Conservation (phyloP, 1,139 yeast species). For the Protomyces inundatus region DNA sequence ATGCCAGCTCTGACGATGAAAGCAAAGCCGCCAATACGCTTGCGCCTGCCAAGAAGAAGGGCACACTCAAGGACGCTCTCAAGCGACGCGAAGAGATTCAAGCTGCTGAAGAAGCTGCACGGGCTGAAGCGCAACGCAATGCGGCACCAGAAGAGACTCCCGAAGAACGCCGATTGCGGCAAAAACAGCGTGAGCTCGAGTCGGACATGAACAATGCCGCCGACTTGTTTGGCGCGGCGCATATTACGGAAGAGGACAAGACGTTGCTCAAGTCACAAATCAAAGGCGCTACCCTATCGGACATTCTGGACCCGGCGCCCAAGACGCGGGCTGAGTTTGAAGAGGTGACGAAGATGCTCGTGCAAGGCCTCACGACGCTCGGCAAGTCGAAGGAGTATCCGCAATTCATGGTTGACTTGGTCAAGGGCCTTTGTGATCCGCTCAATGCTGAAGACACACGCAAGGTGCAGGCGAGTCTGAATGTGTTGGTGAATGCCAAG, state of each 20-base stretch:
- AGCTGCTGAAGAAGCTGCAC: constrained; percentile 41
- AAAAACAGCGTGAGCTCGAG: constrained; percentile 70
- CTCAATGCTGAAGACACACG: constrained; percentile 74
- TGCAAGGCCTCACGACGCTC: constrained; percentile 60
- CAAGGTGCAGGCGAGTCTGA: constrained; percentile 79
- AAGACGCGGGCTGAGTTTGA: constrained; percentile 77
- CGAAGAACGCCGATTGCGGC: constrained; percentile 50
- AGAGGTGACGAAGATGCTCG: constrained; percentile 71
- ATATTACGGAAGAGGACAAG: constrained; percentile 14
- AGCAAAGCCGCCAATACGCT: constrained; percentile 42
- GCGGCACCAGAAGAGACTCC: constrained; percentile 50
- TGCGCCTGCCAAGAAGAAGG: constrained; percentile 40
- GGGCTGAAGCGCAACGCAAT: constrained; percentile 53
- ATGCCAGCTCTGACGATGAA: constrained; percentile 57
- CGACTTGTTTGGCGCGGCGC: constrained; percentile 61
- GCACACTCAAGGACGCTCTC: constrained; percentile 40
- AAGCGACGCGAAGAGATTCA: constrained; percentile 43
- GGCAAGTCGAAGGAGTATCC: constrained; percentile 63
- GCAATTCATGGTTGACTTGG: constrained; percentile 77
- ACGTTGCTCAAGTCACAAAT: constrained; percentile 24
- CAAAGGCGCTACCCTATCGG: constrained; percentile 38
- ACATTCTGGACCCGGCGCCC: constrained; percentile 47
- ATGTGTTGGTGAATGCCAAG: constrained; percentile 75
- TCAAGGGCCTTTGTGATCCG: constrained; percentile 50
- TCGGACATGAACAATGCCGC: constrained; percentile 91